Evolutionary conservation across 352 stramenopile genomes (phyloP), one percentile per base, ranked within the genome.

Genomic region (Globisporangium uncinulatum): DNA sequence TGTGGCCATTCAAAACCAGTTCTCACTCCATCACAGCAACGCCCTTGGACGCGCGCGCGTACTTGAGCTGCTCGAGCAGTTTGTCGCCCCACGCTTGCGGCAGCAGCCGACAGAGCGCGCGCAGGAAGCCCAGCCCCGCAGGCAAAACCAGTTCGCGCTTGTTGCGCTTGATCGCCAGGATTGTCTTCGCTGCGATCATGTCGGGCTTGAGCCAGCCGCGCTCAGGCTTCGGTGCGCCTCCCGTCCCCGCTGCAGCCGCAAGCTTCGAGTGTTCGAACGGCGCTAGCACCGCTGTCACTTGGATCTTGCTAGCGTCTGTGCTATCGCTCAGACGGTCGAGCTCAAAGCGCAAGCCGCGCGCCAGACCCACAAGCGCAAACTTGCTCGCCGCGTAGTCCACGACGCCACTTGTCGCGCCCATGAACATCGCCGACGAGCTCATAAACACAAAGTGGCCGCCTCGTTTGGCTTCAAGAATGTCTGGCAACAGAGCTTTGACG

Each of bases 331-430:
- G 32, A 0, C 49, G 57, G 14, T 42, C 17, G 21, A 65, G 59
- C 51, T 65, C 59, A 46, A 61, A 21, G 10, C 54, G 13, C 46
- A 65, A 17, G 15, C 32, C 36, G 45, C 53, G 53, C 17, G 39
- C 20, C 36, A 65, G 31, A 5, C 59, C 59, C 29, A 65, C 6
- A n/a, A 65, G 19, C 19, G 53, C 59, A 20, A 43, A 57, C 37
- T 65, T 65, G 37, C 59, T 61, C 24, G 59, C 46, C 6, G 53
- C 59, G 31, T 65, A 65, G 59, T 65, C 59, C 14, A 55, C 51
- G 10, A 65, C 29, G 20, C 53, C 53, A 34, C 37, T 49, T 0
- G 43, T 53, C 2, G 24, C 34, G 9, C 53, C 53, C 44, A 61
- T 48, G n/a, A 61, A 21, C 14, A 53, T 56, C 10, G 41, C 32